Evolutionary conservation across 163 green algal genomes (phyloP), one percentile per base, ranked within the genome.

Genomic region (Chlamydomonas reinhardtii): DNA sequence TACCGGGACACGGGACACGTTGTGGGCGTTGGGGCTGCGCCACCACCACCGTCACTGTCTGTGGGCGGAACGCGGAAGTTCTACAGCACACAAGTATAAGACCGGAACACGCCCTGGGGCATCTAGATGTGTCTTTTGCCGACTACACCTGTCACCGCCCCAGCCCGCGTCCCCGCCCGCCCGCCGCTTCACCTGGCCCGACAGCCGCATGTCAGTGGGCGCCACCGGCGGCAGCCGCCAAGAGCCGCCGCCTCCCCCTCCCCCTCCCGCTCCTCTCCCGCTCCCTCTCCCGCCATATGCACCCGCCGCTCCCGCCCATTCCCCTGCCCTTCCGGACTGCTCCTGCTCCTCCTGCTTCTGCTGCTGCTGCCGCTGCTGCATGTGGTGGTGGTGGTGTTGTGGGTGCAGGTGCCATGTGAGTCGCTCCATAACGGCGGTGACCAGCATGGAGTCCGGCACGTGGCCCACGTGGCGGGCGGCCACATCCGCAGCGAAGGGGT

Each of bases 401-500:
- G 61, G 22, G n/a, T 75, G 76, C 62, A 84, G 8, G 52, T 85
- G 78, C 78, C 66, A 76, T 31, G 78, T 76, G 17, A 76, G 22
- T 0, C 78, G 78, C 65, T 84, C 76, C 76, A 84, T n/a, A 43
- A 54, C 61, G 43, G 78, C 78, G 15, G 78, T 85, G 4, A 85
- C 78, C 66, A 76, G 66, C 78, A 76, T 76, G 66, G n/a, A 59
- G 65, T 76, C 78, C 1, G 66, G 78, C 20, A 85, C 48, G n/a
- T 37, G 66, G 43, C 78, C 78, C 34, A 76, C 43, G 65, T 84
- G 76, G 5, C 76, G 64, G 4, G 76, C 76, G 11, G 76, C 80
- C 22, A 87, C 81, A 59, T 87, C 81, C 24, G 81, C 81, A 2
- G 81, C 81, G n/a, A 87, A 87, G 3, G 70, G 80, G 54, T 87